Base-by-base conservation (phyloP, 352 stramenopile genomes). In the Discostella stelligera region DNA sequence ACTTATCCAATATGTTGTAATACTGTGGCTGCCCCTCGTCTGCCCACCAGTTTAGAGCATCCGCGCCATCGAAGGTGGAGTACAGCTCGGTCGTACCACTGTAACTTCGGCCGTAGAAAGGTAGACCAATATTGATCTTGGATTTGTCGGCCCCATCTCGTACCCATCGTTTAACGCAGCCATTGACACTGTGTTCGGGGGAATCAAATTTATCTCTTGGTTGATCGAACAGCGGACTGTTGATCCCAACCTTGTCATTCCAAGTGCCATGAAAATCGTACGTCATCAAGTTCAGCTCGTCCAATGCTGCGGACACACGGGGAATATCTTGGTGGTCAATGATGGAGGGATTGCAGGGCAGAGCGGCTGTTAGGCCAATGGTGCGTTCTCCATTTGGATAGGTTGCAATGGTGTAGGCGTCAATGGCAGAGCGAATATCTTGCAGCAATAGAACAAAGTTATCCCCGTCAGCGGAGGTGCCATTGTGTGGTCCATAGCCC, bases 191-290 rank as follows among this genome's bases (percentile, higher is more conserved):
- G 21, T 66, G 72, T 20, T 71, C 74, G 11, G 25, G 25, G 39
- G 52, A 69, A 21, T 64, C 13, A 50, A 77, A 77, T 25, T 71
- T 53, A 16, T 80, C 56, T 21, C 6, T 6, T 14, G 66, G 65
- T 55, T 86, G 70, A 65, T 83, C 74, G 21, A 69, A 76, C 0
- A 86, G n/a, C 4, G 79, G 79, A 14, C 69, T 48, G 58, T 86
- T 86, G 7, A 86, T 71, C 0, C 74, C 74, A 14, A 65, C 49
- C 13, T 50, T 48, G 11, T 77, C 66, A 37, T 81, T 50, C 79
- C 79, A 86, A 1, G 54, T 70, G 1, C 74, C 74, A 52, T 86
- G 79, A 25, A 86, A 83, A 67, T 86, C 79, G 62, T 65, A 86
- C 0, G 69, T 74, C 74, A 84, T 86, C 4, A 86, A 63, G 41